Base-by-base conservation (phyloP, 352 stramenopile species). In the Phytophthora pini region DNA sequence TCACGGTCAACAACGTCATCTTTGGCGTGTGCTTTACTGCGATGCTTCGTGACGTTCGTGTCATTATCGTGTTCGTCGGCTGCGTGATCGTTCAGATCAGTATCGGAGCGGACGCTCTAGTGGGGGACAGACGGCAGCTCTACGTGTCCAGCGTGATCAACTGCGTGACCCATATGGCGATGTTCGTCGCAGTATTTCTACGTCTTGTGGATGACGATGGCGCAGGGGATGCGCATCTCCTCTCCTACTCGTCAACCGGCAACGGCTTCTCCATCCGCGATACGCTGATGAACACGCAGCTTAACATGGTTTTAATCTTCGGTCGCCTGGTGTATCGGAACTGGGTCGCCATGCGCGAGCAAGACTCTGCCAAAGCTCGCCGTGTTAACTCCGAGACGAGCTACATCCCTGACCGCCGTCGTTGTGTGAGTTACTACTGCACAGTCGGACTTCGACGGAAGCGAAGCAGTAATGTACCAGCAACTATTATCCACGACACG, bases 291-390 rank as follows among this genome's bases (percentile, higher is more conserved):
- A 78, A 75, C 50, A 56, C 43, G 12, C 61, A 72, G 45, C 26
- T 61, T 15, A 77, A 70, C 34, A 68, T 80, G 47, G 46, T 70
- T 10, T 17, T 80, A 32, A 51, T 80, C 31, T 74, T 77, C 55
- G 50, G 36, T 5, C 48, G 64, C 8, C 56, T 76, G 8, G 61
- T 67, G 11, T 74, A 77, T 45, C 66, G 61, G 24, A 77, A 73
- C 20, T 72, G 68, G 44, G 20, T 61, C 17, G 45, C 59, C 20
- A 40, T 65, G 34, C 52, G 31, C 12, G 53, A 63, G 45, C 54
- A 64, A 45, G 49, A 40, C 5, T 38, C 17, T 31, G 55, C 20
- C 1, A 55, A 20, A 26, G 38, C n/a, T 1, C 66, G 55, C 1
- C 47, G 29, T 27, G 29, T 74, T n/a, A 66, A 56, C n/a, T 65